A percentile compares a stretch with the other conserved stretches of the same genome.
Conservation (phyloP, 192 early-diverging fungal species). For the Coemansia sp. region DNA sequence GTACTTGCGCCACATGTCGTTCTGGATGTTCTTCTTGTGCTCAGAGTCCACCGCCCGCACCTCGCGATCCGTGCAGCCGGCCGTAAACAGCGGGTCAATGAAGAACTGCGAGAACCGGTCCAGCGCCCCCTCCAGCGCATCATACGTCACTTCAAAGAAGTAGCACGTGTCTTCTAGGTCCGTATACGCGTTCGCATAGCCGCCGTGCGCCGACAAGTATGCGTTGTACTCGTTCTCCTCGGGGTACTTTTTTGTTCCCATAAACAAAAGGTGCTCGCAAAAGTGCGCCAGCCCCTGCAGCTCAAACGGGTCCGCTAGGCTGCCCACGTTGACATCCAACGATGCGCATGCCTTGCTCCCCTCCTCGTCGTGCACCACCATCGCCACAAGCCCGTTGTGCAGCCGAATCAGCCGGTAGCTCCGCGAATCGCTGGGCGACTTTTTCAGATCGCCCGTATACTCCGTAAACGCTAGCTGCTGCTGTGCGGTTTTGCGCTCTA, state of each 20-base stretch:
- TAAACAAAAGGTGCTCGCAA: conserved; percentile 75
- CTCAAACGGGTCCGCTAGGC: conserved; percentile 64
- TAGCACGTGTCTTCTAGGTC: conserved; percentile 52
- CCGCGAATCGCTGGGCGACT: conserved; percentile 62
- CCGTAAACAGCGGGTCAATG: conserved; percentile 83
- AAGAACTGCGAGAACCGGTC: conserved; percentile 92
- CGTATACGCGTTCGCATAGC: conserved; percentile 54
- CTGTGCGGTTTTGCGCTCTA: conserved; percentile 12
- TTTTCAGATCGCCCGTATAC: conserved; percentile 49
- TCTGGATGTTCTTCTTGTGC: conserved; percentile 93
- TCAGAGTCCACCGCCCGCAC: conserved; percentile 94
- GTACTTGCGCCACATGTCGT: conserved; percentile 83
- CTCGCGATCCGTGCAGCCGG: conserved; percentile 89
- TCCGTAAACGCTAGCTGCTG: conserved; percentile 21
- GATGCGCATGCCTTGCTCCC: conserved; percentile 69
- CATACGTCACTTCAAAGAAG: conserved; percentile 50
- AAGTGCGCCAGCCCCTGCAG: conserved; percentile 76
- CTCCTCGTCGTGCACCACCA: conserved; percentile 58
- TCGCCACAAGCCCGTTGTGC: conserved; percentile 59
- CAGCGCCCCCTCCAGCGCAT: conserved; percentile 62
- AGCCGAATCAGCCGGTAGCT: conserved; percentile 61
- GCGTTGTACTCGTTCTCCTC: conserved; percentile 70
- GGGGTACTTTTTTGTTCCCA: conserved; percentile 69
- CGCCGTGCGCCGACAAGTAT: conserved; percentile 44
- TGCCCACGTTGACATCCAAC: conserved; percentile 68